Evolutionary conservation across 1,284 basidiomycete genomes (phyloP).

Genomic region (Cutaneotrichosporon spelunceum): DNA sequence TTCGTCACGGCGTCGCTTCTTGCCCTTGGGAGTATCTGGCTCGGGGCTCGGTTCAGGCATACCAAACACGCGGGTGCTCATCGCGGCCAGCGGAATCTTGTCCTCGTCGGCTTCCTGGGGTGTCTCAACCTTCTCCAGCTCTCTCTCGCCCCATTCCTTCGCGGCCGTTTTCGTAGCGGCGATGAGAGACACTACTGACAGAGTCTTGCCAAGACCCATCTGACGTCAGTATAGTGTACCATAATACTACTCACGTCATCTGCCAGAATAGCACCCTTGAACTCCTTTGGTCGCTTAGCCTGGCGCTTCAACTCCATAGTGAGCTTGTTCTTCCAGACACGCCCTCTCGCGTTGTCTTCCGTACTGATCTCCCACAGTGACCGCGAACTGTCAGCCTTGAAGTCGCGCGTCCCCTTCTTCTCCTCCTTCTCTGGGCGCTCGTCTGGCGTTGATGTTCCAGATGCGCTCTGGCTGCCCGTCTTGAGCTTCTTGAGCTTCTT

Average conservation of each 20-base stretch:
- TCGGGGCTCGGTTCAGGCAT: slow-evolving; percentile 59
- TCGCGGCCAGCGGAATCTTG: slow-evolving; percentile 58
- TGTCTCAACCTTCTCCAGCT: slow-evolving; percentile 55
- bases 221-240: slow-evolving; percentile 24
- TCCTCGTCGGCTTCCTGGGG: slow-evolving; percentile 45
- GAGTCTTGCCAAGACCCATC: slow-evolving; percentile 98
- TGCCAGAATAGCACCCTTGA: slow-evolving; percentile 86
- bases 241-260: slow-evolving; percentile 66
- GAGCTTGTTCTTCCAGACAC: slow-evolving; percentile 76
- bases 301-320: slow-evolving; percentile 68
- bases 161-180: slow-evolving; percentile 77
- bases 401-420: slow-evolving; percentile 23
- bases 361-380: slow-evolving; percentile 44
- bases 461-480: slow-evolving; percentile 21
- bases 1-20: slow-evolving; percentile 42
- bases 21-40: slow-evolving; percentile 24
- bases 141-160: slow-evolving; percentile 57
- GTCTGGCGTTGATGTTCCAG: slow-evolving; percentile 13
- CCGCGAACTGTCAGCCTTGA: slow-evolving; percentile 31
- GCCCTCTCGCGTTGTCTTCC: slow-evolving; percentile 58
- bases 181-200: slow-evolving; percentile 84
- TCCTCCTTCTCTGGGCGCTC: slow-evolving; percentile 4
- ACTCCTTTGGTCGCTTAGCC: slow-evolving; percentile 62
- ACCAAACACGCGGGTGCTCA: slow-evolving; percentile 73
- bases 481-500: slow-evolving; percentile 32